These are phyloP conservation scores for Pseudozyma pruni DNA, from an alignment of 1,284 basidiomycete genomes.

Conservation along the genomic window DNA sequence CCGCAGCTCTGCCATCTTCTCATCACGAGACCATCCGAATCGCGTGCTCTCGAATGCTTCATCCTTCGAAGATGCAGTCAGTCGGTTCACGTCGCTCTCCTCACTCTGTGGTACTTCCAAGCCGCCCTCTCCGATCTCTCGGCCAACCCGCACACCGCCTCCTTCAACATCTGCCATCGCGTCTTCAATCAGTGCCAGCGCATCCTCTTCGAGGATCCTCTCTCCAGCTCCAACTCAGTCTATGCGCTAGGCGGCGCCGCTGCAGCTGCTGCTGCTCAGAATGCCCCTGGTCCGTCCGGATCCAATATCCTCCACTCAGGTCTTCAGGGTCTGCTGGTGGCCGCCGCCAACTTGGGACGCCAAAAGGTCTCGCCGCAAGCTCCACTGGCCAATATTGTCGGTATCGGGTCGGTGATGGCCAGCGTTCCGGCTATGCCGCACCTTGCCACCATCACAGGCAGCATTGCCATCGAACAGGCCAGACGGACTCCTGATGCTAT, in stretches of 20 bases:
- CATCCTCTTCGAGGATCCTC: conserved; percentile 89
- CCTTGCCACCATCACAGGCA: conserved; percentile 78
- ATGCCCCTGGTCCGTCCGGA: conserved; percentile 27
- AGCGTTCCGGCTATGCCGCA: conserved; percentile 81
- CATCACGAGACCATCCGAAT: conserved; percentile 61
- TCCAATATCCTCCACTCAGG: conserved; percentile 26
- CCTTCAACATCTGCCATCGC: conserved; percentile 91
- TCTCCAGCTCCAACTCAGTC: conserved; percentile 35
- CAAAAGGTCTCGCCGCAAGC: conserved; percentile 54
- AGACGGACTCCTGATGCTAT: conserved; percentile 70
- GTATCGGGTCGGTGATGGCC: conserved; percentile 84
- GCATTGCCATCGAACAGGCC: conserved; percentile 87
- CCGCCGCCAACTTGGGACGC: conserved; percentile 19
- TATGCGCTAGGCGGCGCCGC: conserved; percentile 27
- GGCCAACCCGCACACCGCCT: conserved; percentile 74
- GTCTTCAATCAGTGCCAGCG: conserved; percentile 92
- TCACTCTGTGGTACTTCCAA: conserved; percentile 67
- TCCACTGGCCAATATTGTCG: conserved; percentile 78
- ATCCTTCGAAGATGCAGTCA: conserved; percentile 62
- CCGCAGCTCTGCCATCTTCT: conserved; percentile 66
- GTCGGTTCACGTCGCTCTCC: conserved; percentile 63
- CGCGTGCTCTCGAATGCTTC: conserved; percentile 63
- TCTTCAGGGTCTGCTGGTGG: conserved; percentile 63
- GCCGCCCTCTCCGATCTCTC: conserved; percentile 64
- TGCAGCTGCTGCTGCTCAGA: conserved; percentile 3